phyloP scores from a whole-genome alignment of 2,329 filamentous ascomycete genomes.

The Colletotrichum destructivum region DNA sequence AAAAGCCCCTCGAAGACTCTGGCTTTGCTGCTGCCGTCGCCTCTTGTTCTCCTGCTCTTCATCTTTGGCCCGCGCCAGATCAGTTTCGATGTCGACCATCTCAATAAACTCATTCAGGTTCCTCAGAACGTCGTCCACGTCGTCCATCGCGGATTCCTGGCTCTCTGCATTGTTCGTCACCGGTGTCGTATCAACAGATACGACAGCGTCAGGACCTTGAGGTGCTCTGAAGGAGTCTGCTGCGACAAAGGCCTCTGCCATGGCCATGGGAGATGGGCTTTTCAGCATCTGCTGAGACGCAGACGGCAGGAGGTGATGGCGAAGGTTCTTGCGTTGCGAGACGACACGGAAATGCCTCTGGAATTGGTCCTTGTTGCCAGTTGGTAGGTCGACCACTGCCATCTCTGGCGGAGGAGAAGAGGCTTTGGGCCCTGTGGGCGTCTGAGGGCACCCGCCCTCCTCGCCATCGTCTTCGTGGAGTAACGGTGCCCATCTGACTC shows the following conservation, averaged over 20 bases:
- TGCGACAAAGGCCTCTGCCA: slow-evolving; percentile 65
- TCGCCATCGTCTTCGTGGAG: slow-evolving; percentile 48
- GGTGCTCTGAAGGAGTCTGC: slow-evolving; percentile 53
- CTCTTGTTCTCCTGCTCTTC: slow-evolving; percentile 12
- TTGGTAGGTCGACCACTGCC: slow-evolving; percentile 52
- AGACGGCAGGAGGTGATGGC: slow-evolving; percentile 56
- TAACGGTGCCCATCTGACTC: slow-evolving; percentile 57
- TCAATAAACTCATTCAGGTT: slow-evolving; percentile 63
- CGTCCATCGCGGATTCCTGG: slow-evolving; percentile 53
- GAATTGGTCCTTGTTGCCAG: slow-evolving; percentile 57
- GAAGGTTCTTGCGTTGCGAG: slow-evolving; percentile 52
- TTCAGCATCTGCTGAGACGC: slow-evolving; percentile 58
- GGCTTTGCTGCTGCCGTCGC: background rate
- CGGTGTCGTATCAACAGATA: slow-evolving; percentile 12
- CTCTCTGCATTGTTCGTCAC: slow-evolving; percentile 20
- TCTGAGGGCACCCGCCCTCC: slow-evolving; percentile 37
- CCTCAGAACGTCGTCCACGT: slow-evolving; percentile 62
- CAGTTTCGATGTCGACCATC: slow-evolving; percentile 53
- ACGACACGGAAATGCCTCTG: slow-evolving; percentile 64
- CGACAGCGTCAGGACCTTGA: slow-evolving; percentile 32
- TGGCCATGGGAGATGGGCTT: slow-evolving; percentile 61
- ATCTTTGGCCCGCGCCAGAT: slow-evolving; percentile 43
- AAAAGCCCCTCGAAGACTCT: background rate
- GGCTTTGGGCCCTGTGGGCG: slow-evolving; percentile 14
- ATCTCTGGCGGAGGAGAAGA: slow-evolving; percentile 62